Evolutionary conservation across 2,329 filamentous ascomycete species (phyloP), one percentile per base, ranked within the genome.

Genomic region (Beauveria sp.): DNA sequence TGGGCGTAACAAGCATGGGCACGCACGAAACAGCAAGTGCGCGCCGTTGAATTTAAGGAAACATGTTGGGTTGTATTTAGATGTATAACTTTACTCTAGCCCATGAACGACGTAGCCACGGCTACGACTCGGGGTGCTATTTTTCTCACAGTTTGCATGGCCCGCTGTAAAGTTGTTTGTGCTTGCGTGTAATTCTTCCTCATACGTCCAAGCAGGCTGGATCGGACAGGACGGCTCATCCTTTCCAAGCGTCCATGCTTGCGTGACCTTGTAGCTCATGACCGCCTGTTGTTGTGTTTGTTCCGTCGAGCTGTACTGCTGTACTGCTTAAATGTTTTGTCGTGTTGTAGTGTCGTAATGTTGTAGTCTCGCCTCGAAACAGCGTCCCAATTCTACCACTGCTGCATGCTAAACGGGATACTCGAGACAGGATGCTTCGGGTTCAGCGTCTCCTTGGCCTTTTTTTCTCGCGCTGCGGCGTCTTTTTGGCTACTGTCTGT

Each of bases 91-190:
- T 49, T 7, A 48, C n/a, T 50, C 42, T 58, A 58, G 28, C 20
- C 31, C 3, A 42, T 58, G 55, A 58, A 58, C 42, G 55, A 58
- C 50, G 34, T 50, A 50, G 54, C 54, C 18, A 58, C 50, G 34
- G 45, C 55, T 42, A 40, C 28, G 5, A 20, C 22, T 42, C 40
- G 26, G 24, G 55, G 45, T 48, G 42, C 42, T 8, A 16, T 14
- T 16, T n/a, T 31, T n/a, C 16, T 38, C 16, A 18, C 14, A 40
- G 9, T 45, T n/a, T n/a, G 31, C 0, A 24, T 22, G 20, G 7
- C 16, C 2, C 18, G 7, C 12, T 12, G 31, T 12, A 16, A 38
- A 38, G 34, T 16, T 16, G 34, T 38, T 38, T 38, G 34, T 16
- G 34, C 31, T 34, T 34, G 31, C 5, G 34, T 16, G 1, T 38